These are phyloP conservation scores for Colletotrichum spinosum DNA, from an alignment of 2,329 filamentous ascomycete genomes.

Conservation along the genomic window DNA sequence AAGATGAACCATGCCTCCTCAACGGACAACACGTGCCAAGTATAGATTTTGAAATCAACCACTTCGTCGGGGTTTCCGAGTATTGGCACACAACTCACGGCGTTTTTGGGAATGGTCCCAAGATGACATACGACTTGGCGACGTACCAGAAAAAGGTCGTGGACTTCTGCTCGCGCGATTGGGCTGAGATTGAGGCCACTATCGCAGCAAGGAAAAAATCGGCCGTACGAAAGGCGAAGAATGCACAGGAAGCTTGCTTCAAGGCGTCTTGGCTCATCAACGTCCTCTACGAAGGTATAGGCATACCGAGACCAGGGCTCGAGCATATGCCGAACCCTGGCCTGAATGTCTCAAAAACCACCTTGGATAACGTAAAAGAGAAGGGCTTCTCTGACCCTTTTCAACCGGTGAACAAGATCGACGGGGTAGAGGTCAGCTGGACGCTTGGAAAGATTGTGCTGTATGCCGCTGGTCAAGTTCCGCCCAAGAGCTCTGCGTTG, in stretches of 20 bases:
- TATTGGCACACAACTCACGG: constrained; percentile 99
- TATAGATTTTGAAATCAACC: constrained; percentile 97
- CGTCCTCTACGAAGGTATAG: constrained; percentile 94
- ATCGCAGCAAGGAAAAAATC: constrained; percentile 76
- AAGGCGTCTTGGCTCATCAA: constrained; percentile 99
- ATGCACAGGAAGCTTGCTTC: constrained; percentile 91
- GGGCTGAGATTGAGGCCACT: constrained; percentile 78
- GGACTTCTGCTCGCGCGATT: constrained; percentile 86
- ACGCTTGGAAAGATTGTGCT: constrained; percentile 96
- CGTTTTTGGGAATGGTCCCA: constrained; percentile 83
- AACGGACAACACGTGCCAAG: constrained; percentile 93
- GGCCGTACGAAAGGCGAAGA: constrained; percentile 81
- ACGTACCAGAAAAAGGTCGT: constrained; percentile 89
- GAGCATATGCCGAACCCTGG: constrained; percentile 68
- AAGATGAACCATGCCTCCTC: constrained; percentile 86
- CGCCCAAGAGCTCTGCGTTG: constrained; percentile 67
- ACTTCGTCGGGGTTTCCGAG: constrained; percentile 97
- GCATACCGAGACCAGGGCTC: constrained; percentile 85
- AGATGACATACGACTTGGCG: constrained; percentile 83
- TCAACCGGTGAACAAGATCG: constrained; percentile 92
- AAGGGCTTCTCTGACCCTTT: constrained; percentile 87
- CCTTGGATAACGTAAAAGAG: constrained; percentile 75
- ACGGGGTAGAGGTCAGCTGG: constrained; percentile 94
- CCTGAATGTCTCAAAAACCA: constrained; percentile 79
- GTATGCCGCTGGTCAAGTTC: constrained; percentile 90